Conservation (phyloP, 2,329 filamentous ascomycete genomes). For the Dothiorella sarmentorum region DNA sequence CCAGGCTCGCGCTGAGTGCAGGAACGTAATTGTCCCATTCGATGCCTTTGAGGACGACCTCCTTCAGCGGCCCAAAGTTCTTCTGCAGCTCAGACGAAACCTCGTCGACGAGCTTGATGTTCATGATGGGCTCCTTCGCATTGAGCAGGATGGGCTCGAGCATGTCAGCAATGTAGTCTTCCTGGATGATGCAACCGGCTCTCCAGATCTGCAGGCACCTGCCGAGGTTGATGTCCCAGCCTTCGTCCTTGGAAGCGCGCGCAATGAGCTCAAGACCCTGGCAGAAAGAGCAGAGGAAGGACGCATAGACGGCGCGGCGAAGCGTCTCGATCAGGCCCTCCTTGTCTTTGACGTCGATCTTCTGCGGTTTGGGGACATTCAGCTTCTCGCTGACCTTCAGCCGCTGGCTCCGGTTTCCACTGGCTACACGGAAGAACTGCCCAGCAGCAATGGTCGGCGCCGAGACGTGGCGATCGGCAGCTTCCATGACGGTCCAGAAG, state of each 20-base stretch:
- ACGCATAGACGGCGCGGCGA: conserved; percentile 50
- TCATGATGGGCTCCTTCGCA: conserved; percentile 28
- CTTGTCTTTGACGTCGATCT: conserved; percentile 28
- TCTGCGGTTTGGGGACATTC: conserved; percentile 26
- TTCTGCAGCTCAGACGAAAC: conserved; percentile 47
- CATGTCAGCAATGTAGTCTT: conserved; percentile 53
- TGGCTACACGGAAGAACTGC: conserved; percentile 54
- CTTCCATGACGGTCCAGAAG: conserved; percentile 54
- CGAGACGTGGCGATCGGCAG: conserved; percentile 51
- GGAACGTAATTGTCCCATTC: conserved; percentile 53
- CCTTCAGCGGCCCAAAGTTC: conserved; percentile 47
- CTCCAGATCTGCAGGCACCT: conserved; percentile 52
- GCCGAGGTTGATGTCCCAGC: conserved; percentile 46
- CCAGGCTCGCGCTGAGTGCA: conserved; percentile 52
- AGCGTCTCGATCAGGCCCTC: conserved; percentile 46
- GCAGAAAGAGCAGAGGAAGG: conserved; percentile 52
- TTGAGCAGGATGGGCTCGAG: conserved; percentile 37
- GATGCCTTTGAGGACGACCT: conserved; percentile 46
- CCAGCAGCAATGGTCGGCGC: conserved; percentile 52
- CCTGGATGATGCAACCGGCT: conserved; percentile 58
- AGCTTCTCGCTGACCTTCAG: conserved; percentile 41
- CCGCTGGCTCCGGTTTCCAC: conserved; percentile 50
- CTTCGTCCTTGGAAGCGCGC: conserved; percentile 48
- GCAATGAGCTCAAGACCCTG: conserved; percentile 58
- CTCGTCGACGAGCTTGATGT: conserved; percentile 39